Evolutionary conservation across 164 flowering plant species (phyloP), one percentile per base, ranked within the genome.

Genomic region (Hamamelis virginiana): DNA sequence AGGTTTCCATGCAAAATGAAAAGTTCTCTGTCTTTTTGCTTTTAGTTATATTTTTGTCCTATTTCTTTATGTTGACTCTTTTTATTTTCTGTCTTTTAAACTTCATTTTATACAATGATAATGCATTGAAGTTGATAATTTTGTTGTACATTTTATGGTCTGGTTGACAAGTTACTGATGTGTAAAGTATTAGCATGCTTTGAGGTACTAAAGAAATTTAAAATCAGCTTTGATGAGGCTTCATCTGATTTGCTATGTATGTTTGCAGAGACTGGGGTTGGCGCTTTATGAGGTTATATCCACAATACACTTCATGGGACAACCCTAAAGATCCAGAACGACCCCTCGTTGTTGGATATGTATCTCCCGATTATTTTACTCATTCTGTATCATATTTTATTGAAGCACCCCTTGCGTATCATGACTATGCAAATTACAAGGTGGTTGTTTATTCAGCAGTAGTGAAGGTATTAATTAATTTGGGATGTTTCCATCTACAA

Each of bases 351-450:
- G 79, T 96, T 78, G 99, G 97, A 86, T 96, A 96, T 75, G 90
- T 93, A 28, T 96, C 99, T 62, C 99, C 99, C 9, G 99, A 96
- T 82, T 96, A 89, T 78, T 96, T 96, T 83, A 96, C 99, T 65
- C 99, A 96, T 78, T 96, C 99, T 61, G 99, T 96, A 66, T 96
- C 99, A 62, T 96, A 96, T 76, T 96, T 96, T 74, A 82, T 96
- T 74, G 99, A 96, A 80, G 99, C 97, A 15, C 99, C 99, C 13
- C 92, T 96, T 48, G 62, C 75, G 25, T 79, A 85, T 82, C 99
- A 96, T 78, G 89, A 96, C 68, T 87, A 89, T 74, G 66, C 79
- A 72, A 89, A 86, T n/a, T 96, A 83, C 86, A 88, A 88, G 78
- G 98, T 96, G 63, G 89, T 96, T 26, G 94, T 96, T 58, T 96